Base-by-base conservation (phyloP, 1,139 yeast genomes). In the Yamadazyma pseudoaaseri region DNA sequence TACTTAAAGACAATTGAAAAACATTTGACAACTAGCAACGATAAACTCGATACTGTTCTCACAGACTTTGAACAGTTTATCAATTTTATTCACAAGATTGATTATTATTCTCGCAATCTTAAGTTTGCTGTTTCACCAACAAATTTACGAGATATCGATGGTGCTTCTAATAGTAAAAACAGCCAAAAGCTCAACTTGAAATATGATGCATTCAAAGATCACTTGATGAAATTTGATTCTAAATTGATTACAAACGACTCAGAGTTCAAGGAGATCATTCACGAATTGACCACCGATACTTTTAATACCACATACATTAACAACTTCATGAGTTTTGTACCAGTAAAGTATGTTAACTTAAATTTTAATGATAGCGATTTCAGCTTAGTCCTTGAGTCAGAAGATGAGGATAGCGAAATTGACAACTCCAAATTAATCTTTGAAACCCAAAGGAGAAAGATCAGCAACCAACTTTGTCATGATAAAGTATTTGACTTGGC, bases 401-500 rank as follows among this genome's bases (percentile, higher is more conserved):
- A 43, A 16, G 49, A 42, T 24, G 43, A 44, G 16, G 41, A 42
- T 21, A 51, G 51, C 32, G 54, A 50, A 20, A 49, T 50, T 16
- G 56, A 49, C 28, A 49, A 42, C 28, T 42, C 50, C 5, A 44
- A 39, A 34, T 49, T 56, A 13, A 41, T 58, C 8, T 58, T 58
- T 36, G 64, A 58, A 33, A 57, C 50, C 14, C 43, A 51, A 20
- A 53, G 53, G 26, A 50, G 48, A 29, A 47, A 44, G 27, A 38
- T 56, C 20, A 52, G 54, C 16, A 46, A 41, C 18, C 54, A 57
- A 38, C 42, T 54, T 20, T 39, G 50, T 12, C 42, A 42, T 20
- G 59, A 56, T 25, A 57, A 51, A 34, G 52, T 54, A 12, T 58
- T 55, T 40, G 63, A 60, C 38, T 30, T 60, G n/a, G 35, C 41